Percentiles rank a stretch among this genome's conserved stretches.
These are phyloP conservation scores for Cichorium intybus DNA, from an alignment of 140 eudicot species.

Conservation along the genomic window DNA sequence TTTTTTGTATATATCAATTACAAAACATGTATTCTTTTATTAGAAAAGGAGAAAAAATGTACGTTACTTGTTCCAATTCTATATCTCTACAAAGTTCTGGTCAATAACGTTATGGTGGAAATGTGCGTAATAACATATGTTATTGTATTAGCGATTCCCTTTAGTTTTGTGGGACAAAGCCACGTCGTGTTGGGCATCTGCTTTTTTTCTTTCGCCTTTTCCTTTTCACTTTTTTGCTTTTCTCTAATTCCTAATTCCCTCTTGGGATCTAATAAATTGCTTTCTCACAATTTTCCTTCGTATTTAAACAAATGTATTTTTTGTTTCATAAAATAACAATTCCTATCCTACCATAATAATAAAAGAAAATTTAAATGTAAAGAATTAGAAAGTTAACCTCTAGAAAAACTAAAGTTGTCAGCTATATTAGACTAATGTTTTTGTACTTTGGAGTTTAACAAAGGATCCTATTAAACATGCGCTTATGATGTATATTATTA, in stretches of 20 bases:
- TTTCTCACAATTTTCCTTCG: background rate
- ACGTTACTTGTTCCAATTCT: background rate
- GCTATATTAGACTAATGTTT: background rate
- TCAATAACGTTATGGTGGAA: background rate
- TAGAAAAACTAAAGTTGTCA: background rate
- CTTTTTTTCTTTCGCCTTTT: slow-evolving; percentile 5
- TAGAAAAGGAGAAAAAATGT: background rate
- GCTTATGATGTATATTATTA: too few species aligned
- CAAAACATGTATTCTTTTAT: background rate
- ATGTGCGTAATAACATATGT: background rate
- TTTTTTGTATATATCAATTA: background rate
- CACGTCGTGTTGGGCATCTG: slow-evolving; percentile 21
- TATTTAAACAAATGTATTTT: background rate
- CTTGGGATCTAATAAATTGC: background rate
- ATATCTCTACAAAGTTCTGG: background rate
- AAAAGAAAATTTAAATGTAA: background rate
- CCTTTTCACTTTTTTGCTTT: background rate
- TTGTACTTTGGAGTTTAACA: too few species aligned
- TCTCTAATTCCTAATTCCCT: background rate
- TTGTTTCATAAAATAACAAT: background rate
- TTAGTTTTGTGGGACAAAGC: slow-evolving; percentile 20
- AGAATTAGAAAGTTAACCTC: background rate
- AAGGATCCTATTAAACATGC: too few species aligned
- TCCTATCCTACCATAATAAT: background rate
- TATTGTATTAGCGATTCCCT: slow-evolving; percentile 11